These are phyloP conservation scores for Neurospora sp. DNA, from an alignment of 495 filamentous ascomycete genomes.

Conservation along the genomic window DNA sequence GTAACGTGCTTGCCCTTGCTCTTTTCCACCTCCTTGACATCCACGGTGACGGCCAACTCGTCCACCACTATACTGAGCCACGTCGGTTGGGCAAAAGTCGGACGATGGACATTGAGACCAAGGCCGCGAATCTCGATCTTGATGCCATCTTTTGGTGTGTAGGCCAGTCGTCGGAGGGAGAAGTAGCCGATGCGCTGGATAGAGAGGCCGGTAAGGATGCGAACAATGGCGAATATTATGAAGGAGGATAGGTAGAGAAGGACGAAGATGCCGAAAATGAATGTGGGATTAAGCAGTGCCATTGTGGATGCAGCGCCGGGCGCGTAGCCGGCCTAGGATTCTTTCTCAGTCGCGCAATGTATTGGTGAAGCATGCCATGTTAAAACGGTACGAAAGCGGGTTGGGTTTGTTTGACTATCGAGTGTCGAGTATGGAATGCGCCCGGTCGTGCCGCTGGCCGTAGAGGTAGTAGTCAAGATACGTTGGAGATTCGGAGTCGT, in stretches of 20 bases:
- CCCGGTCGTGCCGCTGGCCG: background rate
- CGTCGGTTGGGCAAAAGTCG: constrained; percentile 92
- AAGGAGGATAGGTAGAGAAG: constrained; percentile 86
- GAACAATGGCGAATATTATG: constrained; percentile 83
- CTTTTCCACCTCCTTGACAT: constrained; percentile 53
- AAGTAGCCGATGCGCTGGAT: constrained; percentile 92
- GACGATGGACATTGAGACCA: constrained; percentile 77
- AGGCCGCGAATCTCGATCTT: constrained; percentile 83
- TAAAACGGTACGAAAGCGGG: background rate
- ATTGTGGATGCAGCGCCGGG: constrained; percentile 14
- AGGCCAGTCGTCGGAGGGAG: constrained; percentile 79
- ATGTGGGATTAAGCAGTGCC: constrained; percentile 56
- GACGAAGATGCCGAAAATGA: constrained; percentile 72
- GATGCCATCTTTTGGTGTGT: constrained; percentile 75
- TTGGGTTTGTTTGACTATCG: background rate
- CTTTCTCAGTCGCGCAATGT: constrained; percentile 1
- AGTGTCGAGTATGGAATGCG: background rate
- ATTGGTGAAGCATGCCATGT: background rate
- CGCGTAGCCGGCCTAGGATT: background rate
- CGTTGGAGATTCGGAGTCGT: background rate
- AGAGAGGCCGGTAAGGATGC: constrained; percentile 86
- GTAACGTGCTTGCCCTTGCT: constrained; percentile 18
- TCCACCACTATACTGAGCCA: constrained; percentile 86
- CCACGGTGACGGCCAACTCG: constrained; percentile 74
- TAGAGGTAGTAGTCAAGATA: background rate